Conservation (phyloP, 2,329 filamentous ascomycete species). For the Gaeumannomyces sp. region DNA sequence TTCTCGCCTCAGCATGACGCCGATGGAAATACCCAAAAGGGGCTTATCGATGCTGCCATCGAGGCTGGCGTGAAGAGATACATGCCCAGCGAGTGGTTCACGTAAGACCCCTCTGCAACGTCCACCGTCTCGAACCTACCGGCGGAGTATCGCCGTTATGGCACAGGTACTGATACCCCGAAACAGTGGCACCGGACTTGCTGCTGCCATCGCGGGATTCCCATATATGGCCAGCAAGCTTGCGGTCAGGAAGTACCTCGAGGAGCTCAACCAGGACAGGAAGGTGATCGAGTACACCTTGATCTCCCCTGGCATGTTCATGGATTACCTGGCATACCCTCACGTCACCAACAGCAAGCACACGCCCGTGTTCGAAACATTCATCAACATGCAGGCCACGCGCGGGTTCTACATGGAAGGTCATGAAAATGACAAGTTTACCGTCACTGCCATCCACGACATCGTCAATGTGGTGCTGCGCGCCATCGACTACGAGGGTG, state of each 20-base stretch:
- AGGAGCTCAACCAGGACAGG: conserved; percentile 40
- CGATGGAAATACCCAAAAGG: neutral
- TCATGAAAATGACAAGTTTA: conserved; percentile 34
- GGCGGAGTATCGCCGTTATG: no score
- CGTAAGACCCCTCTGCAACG: conserved; percentile 16
- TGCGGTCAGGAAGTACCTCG: conserved; percentile 43
- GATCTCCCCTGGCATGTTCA: conserved; percentile 49
- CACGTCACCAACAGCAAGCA: conserved; percentile 36
- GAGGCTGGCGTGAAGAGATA: conserved; percentile 54
- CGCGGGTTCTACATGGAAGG: conserved; percentile 37
- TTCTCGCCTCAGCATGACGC: neutral
- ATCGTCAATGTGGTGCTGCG: conserved; percentile 30
- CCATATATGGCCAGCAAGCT: conserved; percentile 46
- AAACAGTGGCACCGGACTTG: conserved; percentile 21
- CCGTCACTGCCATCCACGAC: conserved; percentile 38
- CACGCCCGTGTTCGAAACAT: conserved; percentile 31
- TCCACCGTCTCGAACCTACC: neutral
- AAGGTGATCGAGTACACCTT: conserved; percentile 48
- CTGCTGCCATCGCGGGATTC: conserved; percentile 18
- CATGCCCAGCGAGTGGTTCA: conserved; percentile 53
- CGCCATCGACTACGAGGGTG: conserved; percentile 36
- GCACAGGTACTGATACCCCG: conserved; percentile 1
- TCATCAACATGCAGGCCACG: conserved; percentile 32
- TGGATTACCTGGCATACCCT: conserved; percentile 49
- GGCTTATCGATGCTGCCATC: conserved; percentile 52